These are phyloP conservation scores for Nissolia schottii DNA, from an alignment of 306 rosid species.

Conservation along the genomic window DNA sequence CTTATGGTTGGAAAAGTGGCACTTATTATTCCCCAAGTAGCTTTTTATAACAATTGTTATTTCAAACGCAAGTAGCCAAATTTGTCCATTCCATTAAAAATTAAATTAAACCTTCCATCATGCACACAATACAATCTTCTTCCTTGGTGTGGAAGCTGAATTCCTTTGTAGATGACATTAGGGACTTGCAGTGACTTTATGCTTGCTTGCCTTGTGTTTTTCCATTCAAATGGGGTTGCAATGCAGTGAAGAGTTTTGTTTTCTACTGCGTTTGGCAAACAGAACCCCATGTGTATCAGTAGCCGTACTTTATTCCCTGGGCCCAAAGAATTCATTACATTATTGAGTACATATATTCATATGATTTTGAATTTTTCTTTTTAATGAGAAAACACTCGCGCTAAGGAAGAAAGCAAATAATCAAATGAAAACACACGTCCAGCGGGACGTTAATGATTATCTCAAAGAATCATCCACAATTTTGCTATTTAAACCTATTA, in stretches of 20 bases:
- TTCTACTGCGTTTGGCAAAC: conserved; percentile 5
- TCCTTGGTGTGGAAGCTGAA: not conserved
- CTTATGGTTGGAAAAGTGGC: not conserved
- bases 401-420: not conserved
- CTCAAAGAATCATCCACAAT: conserved; percentile 4
- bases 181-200: not conserved
- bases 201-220: not conserved
- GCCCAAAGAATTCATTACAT: conserved; percentile 19
- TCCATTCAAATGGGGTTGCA: not conserved
- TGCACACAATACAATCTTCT: not conserved
- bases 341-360: not conserved
- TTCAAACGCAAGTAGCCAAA: too few relatives aligned
- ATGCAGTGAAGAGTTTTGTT: not conserved
- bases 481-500: too few relatives aligned
- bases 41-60: too few relatives aligned
- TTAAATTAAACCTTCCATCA: too few relatives aligned
- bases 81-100: too few relatives aligned
- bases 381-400: not conserved
- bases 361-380: not conserved
- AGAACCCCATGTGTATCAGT: conserved; percentile 16
- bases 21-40: not conserved
- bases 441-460: not conserved
- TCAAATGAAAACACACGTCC: not conserved
- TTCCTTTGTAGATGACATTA: not conserved
- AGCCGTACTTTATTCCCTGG: conserved; percentile 40